Conservation (phyloP, 306 rosid genomes). For the Notholithocarpus densiflorus region DNA sequence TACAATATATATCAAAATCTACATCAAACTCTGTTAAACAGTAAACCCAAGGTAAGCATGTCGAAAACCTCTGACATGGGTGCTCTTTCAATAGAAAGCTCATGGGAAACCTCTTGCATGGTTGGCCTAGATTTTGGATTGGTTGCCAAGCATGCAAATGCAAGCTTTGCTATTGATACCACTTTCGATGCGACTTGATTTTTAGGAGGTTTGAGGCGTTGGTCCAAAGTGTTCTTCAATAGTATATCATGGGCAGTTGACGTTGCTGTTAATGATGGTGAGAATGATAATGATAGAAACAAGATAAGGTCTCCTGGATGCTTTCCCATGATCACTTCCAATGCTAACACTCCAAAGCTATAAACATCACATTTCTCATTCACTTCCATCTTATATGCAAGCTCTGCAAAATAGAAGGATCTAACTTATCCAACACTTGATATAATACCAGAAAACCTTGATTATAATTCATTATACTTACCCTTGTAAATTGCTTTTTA, state of each 20-base stretch:
- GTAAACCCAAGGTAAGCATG: too few species aligned
- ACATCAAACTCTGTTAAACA: too few species aligned
- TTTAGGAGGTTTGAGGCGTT: constrained; percentile 2
- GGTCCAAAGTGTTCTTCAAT: constrained; percentile 22
- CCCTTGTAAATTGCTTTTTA: too few species aligned
- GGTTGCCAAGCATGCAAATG: constrained; percentile 14
- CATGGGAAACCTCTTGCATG: constrained; percentile 16
- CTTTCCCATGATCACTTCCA: constrained; percentile 28
- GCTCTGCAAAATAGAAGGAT: not conserved
- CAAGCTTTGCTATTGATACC: constrained; percentile 15
- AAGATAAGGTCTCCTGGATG: constrained; percentile 27
- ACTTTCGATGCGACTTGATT: constrained; percentile 2
- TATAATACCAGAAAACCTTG: too few species aligned
- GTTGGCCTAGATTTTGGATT: constrained; percentile 25
- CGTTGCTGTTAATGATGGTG: too few species aligned
- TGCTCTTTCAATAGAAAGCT: not conserved
- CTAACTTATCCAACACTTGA: too few species aligned
- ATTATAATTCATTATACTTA: too few species aligned
- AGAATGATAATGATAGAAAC: not conserved
- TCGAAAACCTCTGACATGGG: too few species aligned
- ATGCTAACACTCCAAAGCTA: not conserved
- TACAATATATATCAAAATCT: too few species aligned
- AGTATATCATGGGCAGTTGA: not conserved
- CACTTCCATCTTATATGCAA: constrained; percentile 21
- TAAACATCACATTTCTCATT: not conserved